Conservation (phyloP, 495 filamentous ascomycete species). For the Annulohypoxylon maeteangense region DNA sequence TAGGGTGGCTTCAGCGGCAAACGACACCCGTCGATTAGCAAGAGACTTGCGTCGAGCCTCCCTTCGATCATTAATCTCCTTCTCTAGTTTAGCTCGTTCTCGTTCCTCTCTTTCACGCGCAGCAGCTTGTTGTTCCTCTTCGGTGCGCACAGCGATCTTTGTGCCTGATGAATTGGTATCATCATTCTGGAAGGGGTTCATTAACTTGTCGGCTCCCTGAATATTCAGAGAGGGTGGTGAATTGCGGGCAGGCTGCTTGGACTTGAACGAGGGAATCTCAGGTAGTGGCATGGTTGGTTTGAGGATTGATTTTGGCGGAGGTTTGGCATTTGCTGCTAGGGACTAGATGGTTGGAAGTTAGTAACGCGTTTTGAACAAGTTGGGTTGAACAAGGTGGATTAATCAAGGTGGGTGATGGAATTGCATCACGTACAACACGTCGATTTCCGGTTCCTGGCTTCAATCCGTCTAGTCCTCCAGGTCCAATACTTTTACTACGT, state of each 20-base stretch:
- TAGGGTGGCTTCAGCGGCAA: conserved; percentile 95
- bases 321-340: conserved; percentile 55
- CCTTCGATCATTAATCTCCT: conserved; percentile 75
- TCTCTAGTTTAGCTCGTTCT: conserved; percentile 72
- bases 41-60: conserved; percentile 92
- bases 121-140: conserved; percentile 83
- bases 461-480: conserved; percentile 85
- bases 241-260: conserved; percentile 49
- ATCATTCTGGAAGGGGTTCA: conserved; percentile 63
- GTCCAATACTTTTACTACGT: conserved; percentile 94
- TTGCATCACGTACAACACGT: conserved; percentile 70
- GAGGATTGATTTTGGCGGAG: conserved; percentile 79
- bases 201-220: conserved; percentile 55
- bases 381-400: neutral
- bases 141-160: conserved; percentile 68
- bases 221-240: conserved; percentile 30
- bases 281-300: conserved; percentile 81
- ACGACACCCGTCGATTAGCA: conserved; percentile 93
- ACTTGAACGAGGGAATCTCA: conserved; percentile 64
- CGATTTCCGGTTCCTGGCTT: conserved; percentile 83
- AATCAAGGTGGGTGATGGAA: neutral
- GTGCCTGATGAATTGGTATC: conserved; percentile 50
- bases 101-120: conserved; percentile 78
- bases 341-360: conserved; percentile 52
- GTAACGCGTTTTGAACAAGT: conserved; percentile 4